These are phyloP conservation scores for Pseudogymnoascus sp. DNA, from an alignment of 2,329 filamentous ascomycete genomes.

Conservation along the genomic window DNA sequence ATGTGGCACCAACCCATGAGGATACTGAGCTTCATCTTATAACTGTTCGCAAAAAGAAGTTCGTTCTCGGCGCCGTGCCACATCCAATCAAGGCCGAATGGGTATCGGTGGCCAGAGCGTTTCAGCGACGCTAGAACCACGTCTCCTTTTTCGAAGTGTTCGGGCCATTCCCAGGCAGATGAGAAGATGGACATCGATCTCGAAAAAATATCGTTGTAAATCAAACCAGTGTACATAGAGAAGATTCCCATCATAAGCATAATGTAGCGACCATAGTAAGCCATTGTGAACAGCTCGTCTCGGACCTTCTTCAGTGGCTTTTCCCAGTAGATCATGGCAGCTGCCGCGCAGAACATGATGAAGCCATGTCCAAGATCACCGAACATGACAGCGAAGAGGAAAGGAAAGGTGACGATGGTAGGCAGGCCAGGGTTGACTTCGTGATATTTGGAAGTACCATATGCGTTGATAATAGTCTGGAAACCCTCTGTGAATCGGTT, in stretches of 20 bases:
- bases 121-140: slow-evolving; percentile 62
- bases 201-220: slow-evolving; percentile 98
- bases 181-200: slow-evolving; percentile 82
- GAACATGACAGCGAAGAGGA: slow-evolving; percentile 99
- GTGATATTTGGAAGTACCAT: slow-evolving; percentile 93
- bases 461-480: slow-evolving; percentile 98
- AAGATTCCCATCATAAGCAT: slow-evolving; percentile 97
- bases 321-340: slow-evolving; percentile 96
- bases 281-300: slow-evolving; percentile 96
- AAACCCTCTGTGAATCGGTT: slow-evolving; percentile 98
- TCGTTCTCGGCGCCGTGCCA: slow-evolving; percentile 97
- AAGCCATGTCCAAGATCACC: slow-evolving; percentile 91
- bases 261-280: slow-evolving; percentile 97
- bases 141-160: slow-evolving; percentile 57
- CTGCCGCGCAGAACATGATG: slow-evolving; percentile 76
- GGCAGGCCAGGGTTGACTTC: slow-evolving; percentile 95
- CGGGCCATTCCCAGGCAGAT: slow-evolving; percentile 81
- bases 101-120: slow-evolving; percentile 69
- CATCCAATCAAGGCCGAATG: slow-evolving; percentile 90
- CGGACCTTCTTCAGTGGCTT: slow-evolving; percentile 83
- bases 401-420: slow-evolving; percentile 97
- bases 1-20: slow-evolving; percentile 96
- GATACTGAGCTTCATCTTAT: slow-evolving; percentile 99
- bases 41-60: slow-evolving; percentile 92
- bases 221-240: slow-evolving; percentile 91